These are phyloP conservation scores for Phanerochaete sordida DNA, from an alignment of 768 basidiomycete species.

Conservation along the genomic window DNA sequence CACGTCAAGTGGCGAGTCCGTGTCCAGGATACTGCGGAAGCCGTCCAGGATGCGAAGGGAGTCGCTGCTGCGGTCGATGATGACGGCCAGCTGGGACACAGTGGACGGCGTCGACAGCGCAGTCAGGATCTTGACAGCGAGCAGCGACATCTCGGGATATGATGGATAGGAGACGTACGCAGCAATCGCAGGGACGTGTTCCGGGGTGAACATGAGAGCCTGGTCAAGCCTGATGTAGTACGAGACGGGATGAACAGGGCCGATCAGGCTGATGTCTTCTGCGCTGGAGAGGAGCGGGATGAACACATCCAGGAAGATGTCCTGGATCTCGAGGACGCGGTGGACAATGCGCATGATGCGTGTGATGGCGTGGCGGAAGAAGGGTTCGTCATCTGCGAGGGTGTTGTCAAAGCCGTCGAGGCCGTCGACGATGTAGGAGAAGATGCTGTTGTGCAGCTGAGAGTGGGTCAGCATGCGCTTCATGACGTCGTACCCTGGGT, in stretches of 20 bases:
- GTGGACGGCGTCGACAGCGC: constrained; percentile 62
- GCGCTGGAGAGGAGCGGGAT: constrained; percentile 72
- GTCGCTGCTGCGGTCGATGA: constrained; percentile 78
- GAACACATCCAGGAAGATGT: constrained; percentile 85
- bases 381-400: constrained; percentile 63
- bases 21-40: constrained; percentile 63
- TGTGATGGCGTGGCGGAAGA: constrained; percentile 70
- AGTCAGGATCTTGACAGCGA: constrained; percentile 76
- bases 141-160: constrained; percentile 68
- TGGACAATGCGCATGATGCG: constrained; percentile 80
- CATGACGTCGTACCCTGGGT: constrained; percentile 88
- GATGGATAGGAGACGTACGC: constrained; percentile 71
- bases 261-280: constrained; percentile 50
- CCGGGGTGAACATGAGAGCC: constrained; percentile 63
- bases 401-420: constrained; percentile 72
- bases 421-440: constrained; percentile 81
- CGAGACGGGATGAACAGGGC: constrained; percentile 57
- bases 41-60: constrained; percentile 84
- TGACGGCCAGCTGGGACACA: constrained; percentile 69
- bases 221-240: constrained; percentile 75
- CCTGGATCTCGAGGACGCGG: constrained; percentile 81
- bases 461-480: constrained; percentile 72
- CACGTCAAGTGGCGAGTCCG: constrained; percentile 60
- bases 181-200: constrained; percentile 78
- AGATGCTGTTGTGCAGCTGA: constrained; percentile 65